Evolutionary conservation across 371 early-diverging fungal genomes (phyloP), one percentile per base, ranked within the genome.

Genomic region (Apophysomyces ossiformis): DNA sequence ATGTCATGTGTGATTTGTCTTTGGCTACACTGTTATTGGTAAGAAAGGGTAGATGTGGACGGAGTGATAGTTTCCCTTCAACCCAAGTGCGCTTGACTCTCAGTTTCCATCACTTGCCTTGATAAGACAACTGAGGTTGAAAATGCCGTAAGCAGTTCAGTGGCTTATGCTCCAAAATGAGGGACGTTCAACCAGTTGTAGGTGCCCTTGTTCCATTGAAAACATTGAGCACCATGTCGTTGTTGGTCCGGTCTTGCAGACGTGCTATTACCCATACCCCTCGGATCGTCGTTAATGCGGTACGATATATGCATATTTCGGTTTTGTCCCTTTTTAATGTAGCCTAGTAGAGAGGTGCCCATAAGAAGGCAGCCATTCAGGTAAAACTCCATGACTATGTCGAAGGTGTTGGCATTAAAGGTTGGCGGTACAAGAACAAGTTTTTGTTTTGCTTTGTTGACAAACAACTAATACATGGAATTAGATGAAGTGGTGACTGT

Each of bases 401-500:
- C 7, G 80, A 79, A 64, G 78, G 78, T 18, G 57, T 82, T 57
- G 83, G 83, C 43, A 56, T 73, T 35, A 63, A 75, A 72, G 77
- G 82, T 78, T 50, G 54, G 76, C 32, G 56, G 21, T 15, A 8
- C 58, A 36, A 56, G 60, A 21, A 61, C 38, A 58, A 56, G 13
- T 9, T 45, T 32, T 7, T 35, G 13, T 9, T 45, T 32, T 7
- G 18, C 6, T 44, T 26, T 41, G 41, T 41, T 18, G 9, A 50
- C 39, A 12, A 32, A 43, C 26, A 61, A 45, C 45, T 62, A 43
- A 35, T 13, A 35, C 4, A 45, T 46, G 54, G 43, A 59, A 41
- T 67, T 76, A 82, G 84, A 68, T 37, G 72, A 83, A 44, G 47
- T 81, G 65, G 79, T 83, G 64, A 21, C 74, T 66, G 78, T 83